Evolutionary conservation across 2,329 filamentous ascomycete genomes (phyloP), one percentile per base, ranked within the genome.

Genomic region (Hortaea sp.): DNA sequence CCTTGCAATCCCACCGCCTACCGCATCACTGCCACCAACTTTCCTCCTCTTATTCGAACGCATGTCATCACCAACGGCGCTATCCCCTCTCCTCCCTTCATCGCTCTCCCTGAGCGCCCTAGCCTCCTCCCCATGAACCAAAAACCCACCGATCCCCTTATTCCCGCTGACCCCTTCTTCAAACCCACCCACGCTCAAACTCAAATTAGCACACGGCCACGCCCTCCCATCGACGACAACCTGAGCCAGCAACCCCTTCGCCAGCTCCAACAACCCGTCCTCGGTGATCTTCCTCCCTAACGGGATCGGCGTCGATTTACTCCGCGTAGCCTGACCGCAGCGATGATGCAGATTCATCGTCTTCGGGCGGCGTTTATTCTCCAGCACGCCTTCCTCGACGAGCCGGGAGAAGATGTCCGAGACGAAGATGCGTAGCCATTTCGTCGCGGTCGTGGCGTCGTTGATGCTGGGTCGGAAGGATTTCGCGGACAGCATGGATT

Each of bases 401-500:
- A 97, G 74, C 38, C 92, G 80, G 45, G 86, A 83, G 66, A 85
- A 92, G 43, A 98, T 94, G 63, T 98, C 92, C 1, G 88, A 86
- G 4, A 78, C 81, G 63, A 97, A 97, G 45, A 98, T 95, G 7
- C 83, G 77, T 35, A 98, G 72, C 92, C 92, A 98, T 49, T 81
- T 82, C 27, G 78, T 71, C 1, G 83, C 90, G 63, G 94, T 86
- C 20, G 92, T 87, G 12, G 78, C 69, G 2, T 75, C 83, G 55
- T 81, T 85, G 61, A 97, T 90, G 46, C 76, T 80, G 0, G 92
- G 92, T 28, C 86, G 77, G 60, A 98, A 98, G 0, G 88, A 94
- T 63, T 98, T 98, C 13, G 92, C 89, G 1, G 88, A 95, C 10
- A 97, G 73, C 89, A 98, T 97, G 11, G 85, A 92, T 64, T 97